Base-by-base conservation (phyloP, 2,329 filamentous ascomycete genomes). In the Hirsutella minnesotensis region DNA sequence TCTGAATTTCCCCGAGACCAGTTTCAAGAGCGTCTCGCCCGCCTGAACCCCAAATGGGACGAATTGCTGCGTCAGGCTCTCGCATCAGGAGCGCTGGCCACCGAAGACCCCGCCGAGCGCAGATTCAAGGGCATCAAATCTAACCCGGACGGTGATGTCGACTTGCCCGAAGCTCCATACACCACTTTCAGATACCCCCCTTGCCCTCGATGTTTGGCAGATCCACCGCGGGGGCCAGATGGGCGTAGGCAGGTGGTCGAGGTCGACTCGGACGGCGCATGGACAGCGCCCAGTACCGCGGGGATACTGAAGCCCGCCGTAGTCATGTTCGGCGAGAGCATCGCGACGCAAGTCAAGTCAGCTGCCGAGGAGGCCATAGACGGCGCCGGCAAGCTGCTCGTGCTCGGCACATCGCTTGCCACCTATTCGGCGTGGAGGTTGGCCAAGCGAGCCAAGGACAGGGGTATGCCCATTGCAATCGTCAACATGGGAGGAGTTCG, bases 371-470 rank as follows among this genome's bases (percentile, higher is more conserved):
- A 77, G 22, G 83, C 84, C 12, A 78, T 96, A 40, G 86, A 95
- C 54, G 72, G 73, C 22, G 84, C 87, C 1, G 79, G 79, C 5
- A 77, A 78, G 46, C 63, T 96, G 30, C 68, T 96, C 19, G 75
- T 96, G 9, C 61, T 96, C 15, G 92, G 89, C 4, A 95, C 86
- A 30, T 95, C 86, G 47, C 72, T 96, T 39, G 92, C 92, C 5
- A 96, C 92, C 0, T 96, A 94, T 60, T 95, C 88, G 10, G 92
- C 92, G 0, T 98, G 88, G 88, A 72, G 90, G 45, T 63, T 98
- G 43, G 87, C 84, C 2, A 90, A 88, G 65, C 70, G 81, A 46
- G 92, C 90, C 24, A 81, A 83, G 52, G 85, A 92, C 52, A 74
- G 80, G 48, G 80, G 80, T 1, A 90, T 94, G 77, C 81, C 87